These are phyloP conservation scores for Cladosporium austrohemisphaericum DNA, from an alignment of 2,329 filamentous ascomycete genomes.

Conservation along the genomic window DNA sequence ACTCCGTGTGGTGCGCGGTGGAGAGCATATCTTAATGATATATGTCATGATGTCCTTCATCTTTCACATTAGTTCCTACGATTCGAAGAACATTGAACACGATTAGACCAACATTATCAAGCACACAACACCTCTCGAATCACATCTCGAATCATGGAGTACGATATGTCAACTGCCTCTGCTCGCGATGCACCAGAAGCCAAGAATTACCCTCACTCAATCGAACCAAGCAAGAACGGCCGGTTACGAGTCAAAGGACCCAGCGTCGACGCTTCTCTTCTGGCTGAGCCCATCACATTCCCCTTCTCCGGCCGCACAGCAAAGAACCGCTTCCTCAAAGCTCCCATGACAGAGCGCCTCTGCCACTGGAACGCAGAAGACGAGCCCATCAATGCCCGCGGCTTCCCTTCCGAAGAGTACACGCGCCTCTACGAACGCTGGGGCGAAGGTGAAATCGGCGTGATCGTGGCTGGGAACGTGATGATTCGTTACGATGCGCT, in stretches of 20 bases:
- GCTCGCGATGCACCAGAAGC: conserved; percentile 19
- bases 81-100: no score
- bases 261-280: conserved; percentile 20
- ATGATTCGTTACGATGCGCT: conserved; percentile 31
- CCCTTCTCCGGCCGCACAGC: conserved; percentile 28
- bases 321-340: conserved; percentile 31
- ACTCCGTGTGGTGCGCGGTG: no score
- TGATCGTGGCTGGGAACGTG: conserved; percentile 30
- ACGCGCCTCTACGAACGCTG: conserved; percentile 27
- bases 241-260: conserved; percentile 24
- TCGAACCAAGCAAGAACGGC: conserved; percentile 19
- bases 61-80: no score
- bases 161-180: conserved; percentile 21
- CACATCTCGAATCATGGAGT: conserved; percentile 21
- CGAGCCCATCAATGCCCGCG: conserved; percentile 25
- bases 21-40: no score
- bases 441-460: conserved; percentile 30
- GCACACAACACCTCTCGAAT: no score
- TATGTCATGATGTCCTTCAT: no score
- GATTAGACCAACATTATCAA: no score
- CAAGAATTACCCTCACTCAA: conserved; percentile 23
- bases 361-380: conserved; percentile 26
- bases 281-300: conserved; percentile 27
- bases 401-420: conserved; percentile 27
- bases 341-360: conserved; percentile 31